These are phyloP conservation scores for Hypericum androsaemum DNA, from an alignment of 345 rosid genomes.

Conservation along the genomic window DNA sequence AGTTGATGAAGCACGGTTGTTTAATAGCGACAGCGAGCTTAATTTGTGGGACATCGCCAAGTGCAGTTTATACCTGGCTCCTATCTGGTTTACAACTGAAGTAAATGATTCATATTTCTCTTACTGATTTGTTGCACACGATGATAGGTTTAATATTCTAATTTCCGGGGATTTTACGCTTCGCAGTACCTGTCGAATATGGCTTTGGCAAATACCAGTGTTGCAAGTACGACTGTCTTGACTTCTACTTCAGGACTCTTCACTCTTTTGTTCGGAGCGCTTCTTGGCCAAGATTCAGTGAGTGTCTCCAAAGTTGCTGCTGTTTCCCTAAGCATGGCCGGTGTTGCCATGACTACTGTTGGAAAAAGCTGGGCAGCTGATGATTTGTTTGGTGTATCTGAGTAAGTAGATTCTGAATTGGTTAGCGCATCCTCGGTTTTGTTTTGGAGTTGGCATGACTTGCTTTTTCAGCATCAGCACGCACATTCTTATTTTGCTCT, in stretches of 20 bases:
- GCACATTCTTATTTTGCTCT: neutral
- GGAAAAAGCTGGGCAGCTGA: slow-evolving; percentile 57
- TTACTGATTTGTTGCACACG: too few relatives aligned
- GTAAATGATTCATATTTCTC: slow-evolving; percentile 16
- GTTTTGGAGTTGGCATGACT: neutral
- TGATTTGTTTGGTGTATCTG: slow-evolving; percentile 31
- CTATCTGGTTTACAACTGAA: slow-evolving; percentile 63
- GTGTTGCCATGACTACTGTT: slow-evolving; percentile 59
- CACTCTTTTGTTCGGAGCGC: slow-evolving; percentile 54
- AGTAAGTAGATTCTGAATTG: slow-evolving; percentile 25
- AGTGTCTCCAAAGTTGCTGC: slow-evolving; percentile 42
- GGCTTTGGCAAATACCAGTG: slow-evolving; percentile 60
- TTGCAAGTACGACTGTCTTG: slow-evolving; percentile 59
- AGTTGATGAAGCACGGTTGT: slow-evolving; percentile 20
- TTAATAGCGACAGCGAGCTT: slow-evolving; percentile 11
- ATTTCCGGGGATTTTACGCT: slow-evolving; percentile 10
- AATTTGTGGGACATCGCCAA: slow-evolving; percentile 34
- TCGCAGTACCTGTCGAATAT: slow-evolving; percentile 46
- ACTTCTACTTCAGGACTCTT: slow-evolving; percentile 60
- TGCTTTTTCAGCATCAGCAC: neutral
- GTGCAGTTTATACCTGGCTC: slow-evolving; percentile 45
- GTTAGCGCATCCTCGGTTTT: neutral
- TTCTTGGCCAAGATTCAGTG: slow-evolving; percentile 49
- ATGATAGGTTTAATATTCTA: too few relatives aligned
- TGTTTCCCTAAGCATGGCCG: slow-evolving; percentile 53